Conservation (phyloP, 352 stramenopile species). For the Globisporangium paddicum region DNA sequence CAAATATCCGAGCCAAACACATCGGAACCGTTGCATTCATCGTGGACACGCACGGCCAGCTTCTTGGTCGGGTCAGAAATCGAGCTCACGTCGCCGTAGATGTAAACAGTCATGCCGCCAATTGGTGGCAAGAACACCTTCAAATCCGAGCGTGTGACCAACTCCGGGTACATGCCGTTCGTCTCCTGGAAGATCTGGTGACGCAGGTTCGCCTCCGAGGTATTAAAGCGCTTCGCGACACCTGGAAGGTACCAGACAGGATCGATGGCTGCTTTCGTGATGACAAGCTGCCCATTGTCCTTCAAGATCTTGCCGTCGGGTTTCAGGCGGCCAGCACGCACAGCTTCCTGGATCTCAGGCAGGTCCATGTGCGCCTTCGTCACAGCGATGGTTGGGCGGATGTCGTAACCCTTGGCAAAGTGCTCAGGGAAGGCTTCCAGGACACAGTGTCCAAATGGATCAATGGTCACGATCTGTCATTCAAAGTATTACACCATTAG, state of each 20-base stretch:
- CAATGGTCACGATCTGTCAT: conserved; percentile 65
- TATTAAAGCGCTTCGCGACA: conserved; percentile 97
- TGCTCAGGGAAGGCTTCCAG: conserved; percentile 90
- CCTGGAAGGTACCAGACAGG: conserved; percentile 99
- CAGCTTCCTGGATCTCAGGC: conserved; percentile 96
- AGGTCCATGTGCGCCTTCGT: conserved; percentile 98
- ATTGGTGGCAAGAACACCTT: conserved; percentile 99
- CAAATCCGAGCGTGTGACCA: conserved; percentile 97
- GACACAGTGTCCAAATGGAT: conserved; percentile 76
- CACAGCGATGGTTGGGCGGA: conserved; percentile 97
- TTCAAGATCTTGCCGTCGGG: conserved; percentile 96
- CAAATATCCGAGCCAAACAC: conserved; percentile 99
- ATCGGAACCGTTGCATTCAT: conserved; percentile 99
- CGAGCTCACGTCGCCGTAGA: conserved; percentile 96
- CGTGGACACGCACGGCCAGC: conserved; percentile 97
- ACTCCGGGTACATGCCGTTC: conserved; percentile 99
- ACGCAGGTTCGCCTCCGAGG: conserved; percentile 92
- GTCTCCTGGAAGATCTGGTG: conserved; percentile 99
- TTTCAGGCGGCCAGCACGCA: conserved; percentile 91
- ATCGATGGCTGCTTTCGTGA: conserved; percentile 98
- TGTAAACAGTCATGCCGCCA: conserved; percentile 97
- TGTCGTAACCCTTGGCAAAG: conserved; percentile 97
- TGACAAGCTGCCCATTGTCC: conserved; percentile 86
- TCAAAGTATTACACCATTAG: not conserved
- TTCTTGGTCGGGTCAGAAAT: conserved; percentile 98